Evolutionary conservation across 805 yeast genomes (phyloP), one percentile per base, ranked within the genome.

Genomic region (Candida parachauliodes): DNA sequence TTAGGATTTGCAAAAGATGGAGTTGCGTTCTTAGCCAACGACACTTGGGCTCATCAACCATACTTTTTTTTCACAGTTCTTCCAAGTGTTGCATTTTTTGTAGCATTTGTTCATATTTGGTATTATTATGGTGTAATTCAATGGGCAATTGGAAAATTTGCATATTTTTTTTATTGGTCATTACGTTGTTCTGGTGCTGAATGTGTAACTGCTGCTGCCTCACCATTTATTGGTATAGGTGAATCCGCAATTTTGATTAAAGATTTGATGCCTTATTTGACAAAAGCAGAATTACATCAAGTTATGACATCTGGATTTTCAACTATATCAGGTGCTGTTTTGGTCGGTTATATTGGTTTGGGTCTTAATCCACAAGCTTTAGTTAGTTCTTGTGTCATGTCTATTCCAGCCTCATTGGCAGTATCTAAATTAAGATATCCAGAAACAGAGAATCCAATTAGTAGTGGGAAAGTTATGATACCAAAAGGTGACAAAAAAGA

Each of bases 371-470:
- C 83, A 2, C 80, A 76, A 47, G 82, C 81, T 5, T 64, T 79
- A 50, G 76, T 78, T 12, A 72, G 81, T n/a, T 73, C 81, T 20
- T 79, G 84, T 64, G 79, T 79, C 37, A 78, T 78, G 84, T 77
- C 83, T 2, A 77, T 78, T 51, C 84, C 84, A 5, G 80, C 80
- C 26, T 72, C 81, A 6, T 59, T 78, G 42, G 81, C 82, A 3
- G 74, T 77, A 16, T 72, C 82, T 11, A 78, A 78, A 49, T 62
- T 78, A 43, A 68, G 83, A 51, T 62, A 58, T 44, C 84, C 84
- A 11, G 84, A 78, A 49, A 68, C 73, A 4, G 83, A 78, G 43
- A 70, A 63, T 44, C 67, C 83, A 3, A 46, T 77, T 32, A 70
- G 82, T 19, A 52, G 64, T 33, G 77, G 79, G 21, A 62, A 59